Conservation (phyloP, 257 asterid species). For the Nicotiana undulata region DNA sequence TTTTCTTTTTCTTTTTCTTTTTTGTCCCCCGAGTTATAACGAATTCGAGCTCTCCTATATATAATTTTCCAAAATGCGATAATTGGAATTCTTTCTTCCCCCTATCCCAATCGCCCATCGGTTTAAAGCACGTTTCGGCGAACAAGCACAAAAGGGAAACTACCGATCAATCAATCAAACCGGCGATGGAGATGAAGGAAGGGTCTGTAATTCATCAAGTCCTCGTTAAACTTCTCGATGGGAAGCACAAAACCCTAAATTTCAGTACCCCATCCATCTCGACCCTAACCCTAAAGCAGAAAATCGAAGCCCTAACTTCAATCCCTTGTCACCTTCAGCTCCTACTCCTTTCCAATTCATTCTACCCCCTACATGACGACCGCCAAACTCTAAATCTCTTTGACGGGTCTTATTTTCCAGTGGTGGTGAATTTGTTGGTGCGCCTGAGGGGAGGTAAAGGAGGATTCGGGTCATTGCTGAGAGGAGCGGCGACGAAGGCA, state of each 20-base stretch:
- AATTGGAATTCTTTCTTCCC: not conserved
- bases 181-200: constrained; percentile 7
- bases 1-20: no score
- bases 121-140: not conserved
- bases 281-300: constrained; percentile 37
- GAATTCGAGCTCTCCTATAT: not conserved
- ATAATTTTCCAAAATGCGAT: not conserved
- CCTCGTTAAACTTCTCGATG: constrained; percentile 61
- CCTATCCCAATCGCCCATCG: not conserved
- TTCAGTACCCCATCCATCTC: constrained; percentile 36
- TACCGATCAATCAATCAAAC: not conserved
- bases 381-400: constrained; percentile 24
- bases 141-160: not conserved
- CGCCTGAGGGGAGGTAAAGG: constrained; percentile 97
- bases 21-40: no score
- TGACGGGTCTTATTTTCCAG: constrained; percentile 26
- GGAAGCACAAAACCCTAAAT: constrained; percentile 58
- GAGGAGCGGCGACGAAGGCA: constrained; percentile 97
- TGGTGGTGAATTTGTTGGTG: constrained; percentile 38
- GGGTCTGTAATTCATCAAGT: constrained; percentile 27
- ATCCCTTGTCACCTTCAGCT: constrained; percentile 55
- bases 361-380: constrained; percentile 31
- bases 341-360: constrained; percentile 29
- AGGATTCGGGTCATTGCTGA: constrained; percentile 83
- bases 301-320: constrained; percentile 52